These are phyloP conservation scores for Neurospora crassa DNA, from an alignment of 2,329 filamentous ascomycete genomes.

Conservation along the genomic window DNA sequence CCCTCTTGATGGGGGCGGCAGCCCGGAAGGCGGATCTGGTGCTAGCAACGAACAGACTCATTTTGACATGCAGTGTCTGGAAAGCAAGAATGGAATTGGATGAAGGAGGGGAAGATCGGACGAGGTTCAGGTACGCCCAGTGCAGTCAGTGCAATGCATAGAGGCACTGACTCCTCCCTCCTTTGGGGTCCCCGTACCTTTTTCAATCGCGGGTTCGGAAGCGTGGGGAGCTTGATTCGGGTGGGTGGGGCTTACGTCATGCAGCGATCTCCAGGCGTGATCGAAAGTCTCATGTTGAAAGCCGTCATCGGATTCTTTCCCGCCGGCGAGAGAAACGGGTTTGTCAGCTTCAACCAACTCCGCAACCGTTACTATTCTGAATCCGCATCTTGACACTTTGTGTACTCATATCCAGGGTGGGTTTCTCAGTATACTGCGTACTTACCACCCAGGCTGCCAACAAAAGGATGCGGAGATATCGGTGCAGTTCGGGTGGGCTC, in stretches of 20 bases:
- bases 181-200: not conserved
- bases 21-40: slow-evolving; percentile 46
- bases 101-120: not conserved
- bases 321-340: not conserved
- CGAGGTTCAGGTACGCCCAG: not conserved
- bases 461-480: not conserved
- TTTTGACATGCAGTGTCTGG: slow-evolving; percentile 1
- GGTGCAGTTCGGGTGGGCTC: not conserved
- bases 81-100: slow-evolving; percentile 3
- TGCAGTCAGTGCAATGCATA: not conserved
- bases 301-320: not conserved
- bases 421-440: not conserved
- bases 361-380: not conserved
- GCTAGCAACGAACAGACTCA: slow-evolving; percentile 58
- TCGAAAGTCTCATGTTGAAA: not conserved
- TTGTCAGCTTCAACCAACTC: not conserved
- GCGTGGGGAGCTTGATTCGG: not conserved
- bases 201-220: not conserved
- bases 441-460: not conserved
- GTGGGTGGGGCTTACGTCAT: not conserved
- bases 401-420: not conserved
- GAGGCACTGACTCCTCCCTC: not conserved
- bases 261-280: not conserved
- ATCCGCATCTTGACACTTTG: not conserved
- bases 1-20: slow-evolving; percentile 55